Conservation (phyloP, 352 stramenopile species). For the Pelagophyceae sp. region DNA sequence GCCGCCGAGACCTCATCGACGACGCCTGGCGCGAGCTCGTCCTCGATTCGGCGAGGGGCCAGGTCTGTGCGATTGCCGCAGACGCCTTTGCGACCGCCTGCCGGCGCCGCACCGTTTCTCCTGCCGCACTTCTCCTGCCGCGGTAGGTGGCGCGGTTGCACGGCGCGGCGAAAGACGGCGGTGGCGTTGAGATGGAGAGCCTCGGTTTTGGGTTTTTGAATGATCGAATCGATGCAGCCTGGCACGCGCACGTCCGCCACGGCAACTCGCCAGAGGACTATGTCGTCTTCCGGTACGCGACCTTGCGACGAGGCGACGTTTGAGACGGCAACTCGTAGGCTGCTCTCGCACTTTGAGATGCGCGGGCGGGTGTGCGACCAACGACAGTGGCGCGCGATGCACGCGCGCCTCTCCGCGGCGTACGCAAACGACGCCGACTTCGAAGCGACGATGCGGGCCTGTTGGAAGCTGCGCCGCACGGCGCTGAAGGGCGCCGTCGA, state of each 20-base stretch:
- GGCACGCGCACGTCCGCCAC: background rate
- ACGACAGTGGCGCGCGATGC: background rate
- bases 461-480: background rate
- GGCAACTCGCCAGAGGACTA: background rate
- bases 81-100: background rate
- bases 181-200: too few species aligned
- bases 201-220: too few species aligned
- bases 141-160: too few species aligned
- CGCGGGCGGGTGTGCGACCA: background rate
- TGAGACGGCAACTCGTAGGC: too few species aligned
- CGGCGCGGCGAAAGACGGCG: too few species aligned
- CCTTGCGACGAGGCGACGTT: too few species aligned
- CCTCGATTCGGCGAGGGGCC: background rate
- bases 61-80: background rate
- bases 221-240: background rate
- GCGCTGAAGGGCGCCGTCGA: background rate
- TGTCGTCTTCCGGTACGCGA: too few species aligned
- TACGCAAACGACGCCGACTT: conserved; percentile 2
- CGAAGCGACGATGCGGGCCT: background rate
- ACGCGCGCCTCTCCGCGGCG: conserved; percentile 6
- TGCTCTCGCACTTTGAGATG: background rate
- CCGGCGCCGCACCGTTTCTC: background rate
- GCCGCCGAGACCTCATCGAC: background rate
- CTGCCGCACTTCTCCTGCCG: too few species aligned
- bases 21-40: background rate